phyloP scores from a whole-genome alignment of 2,329 filamentous ascomycete genomes.

The Pseudogymnoascus sp. region DNA sequence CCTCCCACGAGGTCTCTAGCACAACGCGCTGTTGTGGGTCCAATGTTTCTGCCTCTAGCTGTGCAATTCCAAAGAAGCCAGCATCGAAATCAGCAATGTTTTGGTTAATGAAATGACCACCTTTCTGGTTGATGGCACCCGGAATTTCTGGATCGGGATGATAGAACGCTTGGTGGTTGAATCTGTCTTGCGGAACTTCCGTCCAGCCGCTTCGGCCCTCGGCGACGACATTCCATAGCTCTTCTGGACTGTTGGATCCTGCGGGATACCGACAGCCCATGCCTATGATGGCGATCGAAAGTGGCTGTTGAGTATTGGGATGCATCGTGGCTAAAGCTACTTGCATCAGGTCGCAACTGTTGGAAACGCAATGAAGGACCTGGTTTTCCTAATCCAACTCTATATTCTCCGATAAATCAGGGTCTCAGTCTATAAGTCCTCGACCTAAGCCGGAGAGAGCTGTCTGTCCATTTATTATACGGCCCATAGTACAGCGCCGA shows the following conservation, averaged over 20 bases:
- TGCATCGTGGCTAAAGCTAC: not conserved
- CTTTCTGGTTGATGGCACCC: not conserved
- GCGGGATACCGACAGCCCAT: conserved; percentile 30
- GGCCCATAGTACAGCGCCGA: not conserved
- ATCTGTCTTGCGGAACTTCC: conserved; percentile 21
- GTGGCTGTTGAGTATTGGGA: conserved; percentile 9
- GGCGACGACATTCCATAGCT: conserved; percentile 26
- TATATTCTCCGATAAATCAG: not conserved
- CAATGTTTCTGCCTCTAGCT: conserved; percentile 20
- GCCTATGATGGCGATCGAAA: conserved; percentile 30
- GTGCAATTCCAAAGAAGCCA: conserved; percentile 15
- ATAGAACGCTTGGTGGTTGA: conserved; percentile 15
- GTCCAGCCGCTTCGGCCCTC: not conserved
- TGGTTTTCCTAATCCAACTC: not conserved
- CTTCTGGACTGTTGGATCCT: conserved; percentile 26
- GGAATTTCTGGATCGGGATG: not conserved
- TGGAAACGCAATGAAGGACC: not conserved
- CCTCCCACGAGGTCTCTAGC: conserved; percentile 23
- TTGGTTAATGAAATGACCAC: conserved; percentile 16
- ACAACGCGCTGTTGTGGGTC: conserved; percentile 25
- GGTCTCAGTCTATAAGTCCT: not conserved
- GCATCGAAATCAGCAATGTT: conserved; percentile 17
- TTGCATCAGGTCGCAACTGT: not conserved
- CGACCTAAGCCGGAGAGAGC: not conserved
- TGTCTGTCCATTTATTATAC: not conserved